Conservation (phyloP, 495 filamentous ascomycete genomes). For the Physcia stellaris region DNA sequence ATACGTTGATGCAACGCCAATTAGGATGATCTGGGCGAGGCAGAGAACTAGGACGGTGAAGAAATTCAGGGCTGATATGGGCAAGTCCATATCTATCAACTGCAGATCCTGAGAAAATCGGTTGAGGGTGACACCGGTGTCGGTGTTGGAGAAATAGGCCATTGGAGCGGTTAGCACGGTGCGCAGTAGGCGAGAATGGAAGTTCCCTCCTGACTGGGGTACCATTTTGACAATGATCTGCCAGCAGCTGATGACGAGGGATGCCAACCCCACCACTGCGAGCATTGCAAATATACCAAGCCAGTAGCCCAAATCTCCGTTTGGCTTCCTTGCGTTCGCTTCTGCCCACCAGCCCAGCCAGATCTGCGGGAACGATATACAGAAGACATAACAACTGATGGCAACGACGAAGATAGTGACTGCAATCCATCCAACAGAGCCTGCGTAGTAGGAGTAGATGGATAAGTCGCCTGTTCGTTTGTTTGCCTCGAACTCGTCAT, state of each 20-base stretch:
- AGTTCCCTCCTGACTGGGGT: slow-evolving; percentile 33
- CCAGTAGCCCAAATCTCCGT: slow-evolving; percentile 32
- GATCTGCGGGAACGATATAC: slow-evolving; percentile 34
- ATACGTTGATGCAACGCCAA: slow-evolving; percentile 33
- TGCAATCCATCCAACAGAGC: slow-evolving; percentile 31
- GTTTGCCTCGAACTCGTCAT: slow-evolving; percentile 18
- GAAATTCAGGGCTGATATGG: slow-evolving; percentile 33
- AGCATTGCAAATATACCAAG: slow-evolving; percentile 44
- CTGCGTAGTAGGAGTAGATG: slow-evolving; percentile 47
- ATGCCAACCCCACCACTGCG: slow-evolving; percentile 27
- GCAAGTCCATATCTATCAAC: slow-evolving; percentile 44
- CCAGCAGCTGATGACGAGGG: slow-evolving; percentile 33
- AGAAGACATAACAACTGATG: slow-evolving; percentile 31
- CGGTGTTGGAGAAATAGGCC: slow-evolving; percentile 33
- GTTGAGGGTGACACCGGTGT: slow-evolving; percentile 32
- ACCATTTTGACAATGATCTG: slow-evolving; percentile 41
- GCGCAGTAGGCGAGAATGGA: slow-evolving; percentile 33
- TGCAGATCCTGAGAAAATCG: slow-evolving; percentile 49
- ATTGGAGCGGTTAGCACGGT: slow-evolving; percentile 36
- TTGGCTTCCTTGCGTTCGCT: slow-evolving; percentile 28
- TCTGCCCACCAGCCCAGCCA: slow-evolving; percentile 44
- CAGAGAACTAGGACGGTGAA: slow-evolving; percentile 30
- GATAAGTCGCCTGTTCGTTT: slow-evolving; percentile 36
- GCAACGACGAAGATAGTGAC: slow-evolving; percentile 31
- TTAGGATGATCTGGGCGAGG: slow-evolving; percentile 36